Percentiles rank a stretch among this genome's conserved stretches.
phyloP scores from a whole-genome alignment of 2,329 filamentous ascomycete species.

The Penicillium aurantiogriseum region DNA sequence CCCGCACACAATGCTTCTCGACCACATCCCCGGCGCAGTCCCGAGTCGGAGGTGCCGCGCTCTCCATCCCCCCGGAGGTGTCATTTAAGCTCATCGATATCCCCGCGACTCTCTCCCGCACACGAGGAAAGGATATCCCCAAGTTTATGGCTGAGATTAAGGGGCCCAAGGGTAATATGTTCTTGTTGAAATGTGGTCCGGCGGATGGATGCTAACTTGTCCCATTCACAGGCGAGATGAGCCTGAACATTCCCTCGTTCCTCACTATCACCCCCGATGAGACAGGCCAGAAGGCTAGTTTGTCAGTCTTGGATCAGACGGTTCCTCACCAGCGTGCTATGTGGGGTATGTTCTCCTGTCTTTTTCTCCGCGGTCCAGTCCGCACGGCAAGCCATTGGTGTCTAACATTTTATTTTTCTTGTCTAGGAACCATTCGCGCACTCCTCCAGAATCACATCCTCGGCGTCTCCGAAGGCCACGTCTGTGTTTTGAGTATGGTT shows the following conservation, averaged over 20 bases:
- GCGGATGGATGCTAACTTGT: constrained; percentile 9
- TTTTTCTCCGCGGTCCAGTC: not conserved
- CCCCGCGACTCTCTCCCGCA: constrained; percentile 57
- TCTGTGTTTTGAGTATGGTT: constrained; percentile 85
- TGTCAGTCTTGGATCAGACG: constrained; percentile 68
- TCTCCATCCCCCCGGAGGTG: constrained; percentile 81
- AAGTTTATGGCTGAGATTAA: constrained; percentile 68
- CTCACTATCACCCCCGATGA: constrained; percentile 69
- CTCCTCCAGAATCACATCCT: constrained; percentile 88
- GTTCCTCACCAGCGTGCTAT: constrained; percentile 80
- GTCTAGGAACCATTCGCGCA: constrained; percentile 77
- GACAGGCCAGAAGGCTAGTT: constrained; percentile 59
- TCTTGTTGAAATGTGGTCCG: not conserved
- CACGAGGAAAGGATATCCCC: constrained; percentile 61
- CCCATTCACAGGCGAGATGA: constrained; percentile 62
- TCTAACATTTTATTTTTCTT: constrained; percentile 23
- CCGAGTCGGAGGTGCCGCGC: constrained; percentile 79
- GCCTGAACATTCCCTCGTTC: constrained; percentile 75
- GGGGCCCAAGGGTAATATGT: constrained; percentile 70
- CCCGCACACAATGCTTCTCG: constrained; percentile 63
- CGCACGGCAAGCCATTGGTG: not conserved
- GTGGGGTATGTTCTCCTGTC: constrained; percentile 69
- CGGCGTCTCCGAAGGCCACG: constrained; percentile 94
- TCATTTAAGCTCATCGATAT: constrained; percentile 68
- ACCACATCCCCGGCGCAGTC: constrained; percentile 66